Percentiles rank a stretch among this genome's conserved stretches.
phyloP scores from a whole-genome alignment of 805 yeast genomes.

The Saccharomycopsis fodiens region DNA sequence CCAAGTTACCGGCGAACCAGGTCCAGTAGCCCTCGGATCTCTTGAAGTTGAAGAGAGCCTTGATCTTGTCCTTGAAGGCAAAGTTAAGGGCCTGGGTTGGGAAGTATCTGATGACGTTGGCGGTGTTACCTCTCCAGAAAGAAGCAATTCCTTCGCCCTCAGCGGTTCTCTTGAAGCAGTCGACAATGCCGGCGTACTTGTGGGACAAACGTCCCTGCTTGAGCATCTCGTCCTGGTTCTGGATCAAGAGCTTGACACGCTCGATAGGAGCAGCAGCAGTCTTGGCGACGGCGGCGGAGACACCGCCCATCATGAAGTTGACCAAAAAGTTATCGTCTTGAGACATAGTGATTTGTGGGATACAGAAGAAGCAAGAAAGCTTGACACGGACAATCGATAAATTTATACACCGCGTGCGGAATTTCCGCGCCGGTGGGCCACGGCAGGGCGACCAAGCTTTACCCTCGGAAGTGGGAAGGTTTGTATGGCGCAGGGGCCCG shows the following conservation, averaged over 20 bases:
- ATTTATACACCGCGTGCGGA: neutral
- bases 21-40: constrained; percentile 87
- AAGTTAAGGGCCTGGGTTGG: constrained; percentile 98
- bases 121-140: constrained; percentile 99
- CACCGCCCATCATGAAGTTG: constrained; percentile 96
- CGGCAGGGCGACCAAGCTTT: neutral
- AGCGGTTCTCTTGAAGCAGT: constrained; percentile 92
- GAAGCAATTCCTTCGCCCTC: constrained; percentile 87
- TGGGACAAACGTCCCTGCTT: constrained; percentile 91
- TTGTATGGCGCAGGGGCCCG: neutral
- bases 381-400: neutral
- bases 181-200: constrained; percentile 83
- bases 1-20: constrained; percentile 97
- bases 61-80: constrained; percentile 97
- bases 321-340: constrained; percentile 40
- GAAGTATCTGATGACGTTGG: constrained; percentile 97
- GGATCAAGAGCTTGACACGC: constrained; percentile 93
- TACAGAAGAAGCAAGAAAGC: neutral
- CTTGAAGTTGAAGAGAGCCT: constrained; percentile 94
- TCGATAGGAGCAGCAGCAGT: constrained; percentile 98
- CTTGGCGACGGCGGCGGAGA: constrained; percentile 97
- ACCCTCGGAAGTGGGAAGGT: neutral
- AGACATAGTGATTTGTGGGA: neutral
- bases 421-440: neutral
- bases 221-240: constrained; percentile 97